Evolutionary conservation across 1,284 basidiomycete genomes (phyloP), one percentile per base, ranked within the genome.

Genomic region (Microbotryum violaceum): DNA sequence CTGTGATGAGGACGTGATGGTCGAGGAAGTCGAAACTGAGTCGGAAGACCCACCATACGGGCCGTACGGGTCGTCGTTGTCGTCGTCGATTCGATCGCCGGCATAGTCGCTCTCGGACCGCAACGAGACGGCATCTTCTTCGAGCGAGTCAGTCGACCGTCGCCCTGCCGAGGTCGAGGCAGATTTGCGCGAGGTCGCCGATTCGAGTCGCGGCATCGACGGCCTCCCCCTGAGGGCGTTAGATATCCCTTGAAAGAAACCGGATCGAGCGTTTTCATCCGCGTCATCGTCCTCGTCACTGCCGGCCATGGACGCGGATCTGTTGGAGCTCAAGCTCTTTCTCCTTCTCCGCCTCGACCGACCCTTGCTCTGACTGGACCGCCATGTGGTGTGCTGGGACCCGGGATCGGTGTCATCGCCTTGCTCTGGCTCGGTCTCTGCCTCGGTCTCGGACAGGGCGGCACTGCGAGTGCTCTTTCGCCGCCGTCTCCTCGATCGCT

Each of bases 51-150:
- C 63, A 8, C 71, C 71, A 37, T 72, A 72, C 2, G 70, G 67
- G 4, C 70, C 71, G 54, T 71, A 72, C 6, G 67, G 69, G 49
- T 71, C 71, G 10, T 70, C 68, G 49, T 71, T 70, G 8, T 70
- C 68, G 53, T 71, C 70, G 51, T 67, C 64, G 42, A 58, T 51
- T 20, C 63, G 65, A 20, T 37, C 50, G 27, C 16, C 33, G 6
- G 45, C 61, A 16, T 49, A 23, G 31, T 65, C 66, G 16, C 49
- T 57, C 44, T 63, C 66, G 10, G 66, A 65, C 16, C 53, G 14
- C 2, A 57, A 6, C 25, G 59, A 60, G n/a, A 65, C 63, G 21
- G 60, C 62, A 53, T 66, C 60, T 37, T 56, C 52, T 21, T 64
- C 64, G 56, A 60, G 46, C 37, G 12, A 9, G 18, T 45, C 58